Evolutionary conservation across 2,329 filamentous ascomycete species (phyloP).

Genomic region (Pseudogymnoascus sp.): DNA sequence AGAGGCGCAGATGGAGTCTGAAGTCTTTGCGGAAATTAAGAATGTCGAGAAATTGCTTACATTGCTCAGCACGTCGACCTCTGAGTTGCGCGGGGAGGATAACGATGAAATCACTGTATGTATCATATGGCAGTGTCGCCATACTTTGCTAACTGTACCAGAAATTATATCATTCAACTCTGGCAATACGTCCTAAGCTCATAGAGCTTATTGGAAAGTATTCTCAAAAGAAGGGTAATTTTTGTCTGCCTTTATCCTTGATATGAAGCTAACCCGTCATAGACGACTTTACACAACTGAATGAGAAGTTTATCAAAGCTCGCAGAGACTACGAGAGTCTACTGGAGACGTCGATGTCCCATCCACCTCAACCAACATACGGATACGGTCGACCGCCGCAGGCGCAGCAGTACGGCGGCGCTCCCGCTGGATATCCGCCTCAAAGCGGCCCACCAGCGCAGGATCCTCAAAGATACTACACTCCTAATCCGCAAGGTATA

Average conservation of each 20-base stretch:
- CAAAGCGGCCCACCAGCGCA: conserved; percentile 35
- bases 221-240: conserved; percentile 90
- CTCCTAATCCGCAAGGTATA: conserved; percentile 41
- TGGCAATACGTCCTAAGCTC: conserved; percentile 90
- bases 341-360: conserved; percentile 94
- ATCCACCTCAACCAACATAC: conserved; percentile 75
- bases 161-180: conserved; percentile 82
- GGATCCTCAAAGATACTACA: conserved; percentile 62
- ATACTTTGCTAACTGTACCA: conserved; percentile 31
- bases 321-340: conserved; percentile 91
- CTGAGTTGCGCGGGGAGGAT: conserved; percentile 73
- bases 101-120: conserved; percentile 90
- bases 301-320: conserved; percentile 99
- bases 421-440: conserved; percentile 26
- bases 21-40: conserved; percentile 68
- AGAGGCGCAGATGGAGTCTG: conserved; percentile 89
- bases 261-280: conserved; percentile 15
- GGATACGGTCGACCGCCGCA: conserved; percentile 39
- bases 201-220: conserved; percentile 99
- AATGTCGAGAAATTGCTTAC: conserved; percentile 79
- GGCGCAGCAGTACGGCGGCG: conserved; percentile 15
- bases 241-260: neutral
- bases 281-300: conserved; percentile 98
- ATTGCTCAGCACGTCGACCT: conserved; percentile 77
- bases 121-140: conserved; percentile 5